Base-by-base conservation (phyloP, 2,329 filamentous ascomycete genomes). In the Calonectria hongkongensis region DNA sequence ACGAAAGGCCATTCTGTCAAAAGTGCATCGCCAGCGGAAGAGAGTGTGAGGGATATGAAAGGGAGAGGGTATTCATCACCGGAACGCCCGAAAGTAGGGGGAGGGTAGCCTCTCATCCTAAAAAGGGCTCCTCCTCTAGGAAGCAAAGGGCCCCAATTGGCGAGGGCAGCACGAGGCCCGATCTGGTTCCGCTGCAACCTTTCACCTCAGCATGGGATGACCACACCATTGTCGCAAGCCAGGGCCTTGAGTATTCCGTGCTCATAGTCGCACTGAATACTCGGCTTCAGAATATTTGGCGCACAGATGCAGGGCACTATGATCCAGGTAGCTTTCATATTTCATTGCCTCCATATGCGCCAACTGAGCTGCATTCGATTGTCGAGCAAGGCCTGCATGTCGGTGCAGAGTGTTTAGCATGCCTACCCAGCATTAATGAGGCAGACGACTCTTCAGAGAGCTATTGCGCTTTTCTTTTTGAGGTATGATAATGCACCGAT, bases 1-100 rank as follows among this genome's bases (percentile, higher is more conserved):
- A 92, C 74, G 87, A 89, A 71, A 87, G 88, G 4, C 92, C 92
- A 2, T 84, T 85, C 45, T 93, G 92, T 81, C 87, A 87, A 68
- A 92, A 92, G 79, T 93, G 92, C 80, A 84, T 87, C 69, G 86
- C 88, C 76, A 89, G 87, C 76, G 89, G 90, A 27, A 85, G 90
- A 54, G 81, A 87, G 70, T 93, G 92, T 77, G 88, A 88, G 58
- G 92, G 92, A 47, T 94, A 93, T 81, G 88, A 92, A 78, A 86
- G 89, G 47, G 88, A 92, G 79, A 88, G 88, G 18, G 88, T 92
- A 69, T 93, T 93, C 82, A 92, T 93, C 80, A 88, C 90, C 47
- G 89, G 89, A n/a, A 91, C 89, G 2, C 84, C 84, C 45, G 84
- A 89, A 71, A 87, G 87, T 72, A 88, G 86, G 71, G 89, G 89